Evolutionary conservation across 2,329 filamentous ascomycete genomes (phyloP).

Genomic region (Cladophialophora yegresii): DNA sequence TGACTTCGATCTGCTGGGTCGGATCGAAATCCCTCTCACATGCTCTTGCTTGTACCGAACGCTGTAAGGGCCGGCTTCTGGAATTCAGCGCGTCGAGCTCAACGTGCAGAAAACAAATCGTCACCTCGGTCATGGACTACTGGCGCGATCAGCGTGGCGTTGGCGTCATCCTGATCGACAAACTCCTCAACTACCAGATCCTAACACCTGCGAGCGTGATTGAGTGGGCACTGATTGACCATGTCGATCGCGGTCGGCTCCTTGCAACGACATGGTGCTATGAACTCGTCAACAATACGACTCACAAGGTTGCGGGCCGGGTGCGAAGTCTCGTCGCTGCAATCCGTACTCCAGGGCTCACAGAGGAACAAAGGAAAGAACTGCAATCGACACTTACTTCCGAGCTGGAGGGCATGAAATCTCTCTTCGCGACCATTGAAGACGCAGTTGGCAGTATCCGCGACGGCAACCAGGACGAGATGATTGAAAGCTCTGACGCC

Average conservation of each 20-base stretch:
- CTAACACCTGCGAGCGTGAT: slow-evolving; percentile 81
- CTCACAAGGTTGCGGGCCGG: slow-evolving; percentile 84
- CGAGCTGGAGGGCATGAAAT: slow-evolving; percentile 73
- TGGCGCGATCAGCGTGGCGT: slow-evolving; percentile 92
- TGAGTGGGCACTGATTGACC: slow-evolving; percentile 80
- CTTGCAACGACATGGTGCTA: slow-evolving; percentile 77
- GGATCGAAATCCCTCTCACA: slow-evolving; percentile 96
- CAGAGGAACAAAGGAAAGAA: slow-evolving; percentile 57
- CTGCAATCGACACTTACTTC: slow-evolving; percentile 67
- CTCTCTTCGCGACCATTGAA: slow-evolving; percentile 78
- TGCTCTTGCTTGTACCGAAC: slow-evolving; percentile 91
- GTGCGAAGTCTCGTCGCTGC: slow-evolving; percentile 76
- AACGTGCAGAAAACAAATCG: slow-evolving; percentile 79
- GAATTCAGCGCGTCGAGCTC: slow-evolving; percentile 75
- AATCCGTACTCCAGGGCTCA: slow-evolving; percentile 59
- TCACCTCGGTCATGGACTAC: slow-evolving; percentile 85
- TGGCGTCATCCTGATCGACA: slow-evolving; percentile 90
- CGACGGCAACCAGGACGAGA: slow-evolving; percentile 69
- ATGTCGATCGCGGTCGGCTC: slow-evolving; percentile 63
- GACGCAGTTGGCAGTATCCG: slow-evolving; percentile 75
- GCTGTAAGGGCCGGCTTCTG: slow-evolving; percentile 84
- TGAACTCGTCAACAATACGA: slow-evolving; percentile 85
- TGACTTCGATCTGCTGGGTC: slow-evolving; percentile 89
- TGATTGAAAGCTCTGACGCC: slow-evolving; percentile 67
- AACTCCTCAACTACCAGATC: slow-evolving; percentile 95